These are phyloP conservation scores for Pythium diclinum DNA, from an alignment of 352 stramenopile species.

Conservation along the genomic window DNA sequence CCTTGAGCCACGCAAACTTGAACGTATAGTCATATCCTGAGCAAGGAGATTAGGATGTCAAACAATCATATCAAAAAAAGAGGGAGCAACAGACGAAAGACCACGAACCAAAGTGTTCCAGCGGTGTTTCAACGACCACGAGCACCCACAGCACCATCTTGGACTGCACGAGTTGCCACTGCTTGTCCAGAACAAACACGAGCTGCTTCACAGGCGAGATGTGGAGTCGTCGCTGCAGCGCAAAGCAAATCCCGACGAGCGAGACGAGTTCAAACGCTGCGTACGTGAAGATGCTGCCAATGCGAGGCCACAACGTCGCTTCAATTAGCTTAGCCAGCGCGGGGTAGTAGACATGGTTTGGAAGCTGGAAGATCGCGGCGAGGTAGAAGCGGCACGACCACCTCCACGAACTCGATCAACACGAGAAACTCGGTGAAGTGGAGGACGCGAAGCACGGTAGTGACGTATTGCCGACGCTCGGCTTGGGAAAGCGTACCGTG, in stretches of 20 bases:
- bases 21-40: slow-evolving; percentile 21
- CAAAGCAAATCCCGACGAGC: slow-evolving; percentile 23
- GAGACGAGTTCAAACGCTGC: slow-evolving; percentile 32
- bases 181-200: slow-evolving; percentile 36
- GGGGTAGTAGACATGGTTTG: slow-evolving; percentile 31
- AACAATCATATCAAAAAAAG: neutral
- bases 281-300: slow-evolving; percentile 24
- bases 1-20: slow-evolving; percentile 15
- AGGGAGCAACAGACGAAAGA: neutral
- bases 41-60: no score
- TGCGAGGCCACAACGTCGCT: neutral
- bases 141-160: slow-evolving; percentile 25
- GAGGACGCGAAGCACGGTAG: neutral
- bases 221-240: slow-evolving; percentile 30
- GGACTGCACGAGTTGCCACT: slow-evolving; percentile 28
- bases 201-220: slow-evolving; percentile 30
- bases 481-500: neutral
- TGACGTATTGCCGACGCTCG: neutral
- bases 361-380: slow-evolving; percentile 16
- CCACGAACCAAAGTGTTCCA: slow-evolving; percentile 16
- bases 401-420: slow-evolving; percentile 26
- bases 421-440: slow-evolving; percentile 22
- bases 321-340: slow-evolving; percentile 2
- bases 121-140: slow-evolving; percentile 4
- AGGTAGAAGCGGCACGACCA: slow-evolving; percentile 27